Percentiles rank a stretch among this genome's conserved stretches.
These are phyloP conservation scores for Castanea crenata DNA, from an alignment of 306 rosid species.

Conservation along the genomic window DNA sequence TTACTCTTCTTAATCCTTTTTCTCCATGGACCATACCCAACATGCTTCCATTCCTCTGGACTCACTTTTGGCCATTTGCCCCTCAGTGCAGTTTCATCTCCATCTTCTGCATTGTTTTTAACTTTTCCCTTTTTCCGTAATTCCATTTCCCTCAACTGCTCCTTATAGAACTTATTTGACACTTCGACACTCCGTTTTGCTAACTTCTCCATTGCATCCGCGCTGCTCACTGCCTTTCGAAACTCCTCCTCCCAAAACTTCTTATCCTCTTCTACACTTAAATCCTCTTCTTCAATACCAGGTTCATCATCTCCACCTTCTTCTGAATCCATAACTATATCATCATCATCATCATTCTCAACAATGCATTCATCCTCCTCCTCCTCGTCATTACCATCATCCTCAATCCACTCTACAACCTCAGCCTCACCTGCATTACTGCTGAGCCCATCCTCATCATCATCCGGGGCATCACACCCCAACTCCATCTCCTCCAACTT, in stretches of 20 bases:
- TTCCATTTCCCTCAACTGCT: constrained; percentile 34
- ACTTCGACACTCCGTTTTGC: constrained; percentile 37
- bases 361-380: neutral
- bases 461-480: constrained; percentile 97
- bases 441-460: constrained; percentile 36
- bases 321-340: constrained; percentile 38
- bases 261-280: constrained; percentile 29
- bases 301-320: constrained; percentile 34
- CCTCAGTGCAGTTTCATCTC: constrained; percentile 67
- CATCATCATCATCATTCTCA: constrained; percentile 12
- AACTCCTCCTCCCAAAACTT: constrained; percentile 60
- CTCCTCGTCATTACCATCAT: constrained; percentile 23
- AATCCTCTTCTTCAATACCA: constrained; percentile 28
- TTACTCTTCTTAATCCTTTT: constrained; percentile 68
- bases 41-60: constrained; percentile 76
- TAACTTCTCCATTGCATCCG: constrained; percentile 70
- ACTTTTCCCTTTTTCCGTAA: constrained; percentile 3
- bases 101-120: constrained; percentile 25
- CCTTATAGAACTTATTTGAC: constrained; percentile 20
- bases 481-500: constrained; percentile 90
- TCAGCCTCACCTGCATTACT: constrained; percentile 46
- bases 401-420: constrained; percentile 84
- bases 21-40: constrained; percentile 80
- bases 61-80: constrained; percentile 71
- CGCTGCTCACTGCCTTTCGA: constrained; percentile 47